These are phyloP conservation scores for Leccinum pachyderme DNA, from an alignment of 1,284 basidiomycete genomes.

Conservation along the genomic window DNA sequence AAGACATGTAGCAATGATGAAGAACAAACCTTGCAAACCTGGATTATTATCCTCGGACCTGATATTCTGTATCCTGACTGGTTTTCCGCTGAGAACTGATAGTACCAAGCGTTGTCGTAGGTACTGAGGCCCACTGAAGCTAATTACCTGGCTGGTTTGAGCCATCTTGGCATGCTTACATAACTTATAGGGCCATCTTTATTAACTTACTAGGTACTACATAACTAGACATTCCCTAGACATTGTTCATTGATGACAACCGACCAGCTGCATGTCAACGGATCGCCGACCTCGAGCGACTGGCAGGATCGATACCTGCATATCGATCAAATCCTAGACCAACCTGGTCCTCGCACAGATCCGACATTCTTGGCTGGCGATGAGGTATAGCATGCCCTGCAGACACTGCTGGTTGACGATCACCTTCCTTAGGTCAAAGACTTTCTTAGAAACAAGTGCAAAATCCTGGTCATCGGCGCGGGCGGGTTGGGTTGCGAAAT, in stretches of 20 bases:
- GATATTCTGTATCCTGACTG: slow-evolving; percentile 87
- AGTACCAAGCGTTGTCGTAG: slow-evolving; percentile 86
- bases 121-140: slow-evolving; percentile 79
- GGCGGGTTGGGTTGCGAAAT: slow-evolving; percentile 96
- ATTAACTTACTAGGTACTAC: too few relatives aligned
- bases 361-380: slow-evolving; percentile 71
- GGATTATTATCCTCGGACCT: slow-evolving; percentile 92
- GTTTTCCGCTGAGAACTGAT: slow-evolving; percentile 84
- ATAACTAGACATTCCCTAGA: slow-evolving; percentile 16
- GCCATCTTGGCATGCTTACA: slow-evolving; percentile 39
- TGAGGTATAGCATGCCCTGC: slow-evolving; percentile 46
- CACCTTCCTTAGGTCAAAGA: slow-evolving; percentile 68
- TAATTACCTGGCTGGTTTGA: slow-evolving; percentile 42
- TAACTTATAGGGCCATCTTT: slow-evolving; percentile 12
- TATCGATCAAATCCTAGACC: slow-evolving; percentile 79
- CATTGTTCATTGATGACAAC: slow-evolving; percentile 32
- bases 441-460: slow-evolving; percentile 82
- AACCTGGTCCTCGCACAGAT: slow-evolving; percentile 79
- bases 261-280: slow-evolving; percentile 26
- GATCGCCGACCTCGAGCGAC: slow-evolving; percentile 41
- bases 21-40: slow-evolving; percentile 73
- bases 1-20: not conserved
- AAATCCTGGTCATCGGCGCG: slow-evolving; percentile 96
- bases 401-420: not conserved
- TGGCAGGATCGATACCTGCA: slow-evolving; percentile 77